Evolutionary conservation across 371 early-diverging fungal genomes (phyloP).

Genomic region (Mucor lusitanicus): DNA sequence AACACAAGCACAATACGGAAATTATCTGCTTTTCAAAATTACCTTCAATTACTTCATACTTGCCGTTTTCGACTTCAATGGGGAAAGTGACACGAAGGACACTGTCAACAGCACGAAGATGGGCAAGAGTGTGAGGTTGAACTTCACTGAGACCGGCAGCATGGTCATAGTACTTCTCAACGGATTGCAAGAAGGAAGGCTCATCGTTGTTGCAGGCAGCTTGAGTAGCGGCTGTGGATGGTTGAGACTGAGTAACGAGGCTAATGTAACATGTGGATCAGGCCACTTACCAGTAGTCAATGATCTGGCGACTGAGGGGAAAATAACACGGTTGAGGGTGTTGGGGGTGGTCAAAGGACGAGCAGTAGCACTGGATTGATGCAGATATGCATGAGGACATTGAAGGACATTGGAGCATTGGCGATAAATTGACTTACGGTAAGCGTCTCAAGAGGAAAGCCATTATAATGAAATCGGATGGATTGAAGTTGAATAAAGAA

Average conservation of each 20-base stretch:
- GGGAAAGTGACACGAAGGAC: conserved; percentile 86
- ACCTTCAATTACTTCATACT: conserved; percentile 74
- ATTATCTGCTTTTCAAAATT: not conserved
- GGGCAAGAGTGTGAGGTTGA: conserved; percentile 66
- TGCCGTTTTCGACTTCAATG: conserved; percentile 76
- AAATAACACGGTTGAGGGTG: conserved; percentile 9
- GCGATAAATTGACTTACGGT: conserved; percentile 15
- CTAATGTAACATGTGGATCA: not conserved
- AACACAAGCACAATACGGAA: not conserved
- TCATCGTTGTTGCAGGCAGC: conserved; percentile 70
- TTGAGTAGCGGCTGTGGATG: conserved; percentile 54
- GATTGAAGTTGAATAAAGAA: not conserved
- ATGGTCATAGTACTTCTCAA: conserved; percentile 77
- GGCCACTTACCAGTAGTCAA: conserved; percentile 31
- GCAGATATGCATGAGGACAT: not conserved
- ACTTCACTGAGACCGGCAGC: conserved; percentile 77
- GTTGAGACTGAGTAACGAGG: not conserved
- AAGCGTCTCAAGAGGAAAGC: conserved; percentile 19
- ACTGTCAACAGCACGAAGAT: conserved; percentile 80
- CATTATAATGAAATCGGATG: conserved; percentile 1
- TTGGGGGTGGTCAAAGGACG: conserved; percentile 14
- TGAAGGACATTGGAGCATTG: no score
- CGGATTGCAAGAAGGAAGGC: conserved; percentile 79
- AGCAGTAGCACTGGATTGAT: conserved; percentile 4
- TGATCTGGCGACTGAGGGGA: conserved; percentile 22